Conservation (phyloP, 495 filamentous ascomycete genomes). For the Aspergillus affinis region DNA sequence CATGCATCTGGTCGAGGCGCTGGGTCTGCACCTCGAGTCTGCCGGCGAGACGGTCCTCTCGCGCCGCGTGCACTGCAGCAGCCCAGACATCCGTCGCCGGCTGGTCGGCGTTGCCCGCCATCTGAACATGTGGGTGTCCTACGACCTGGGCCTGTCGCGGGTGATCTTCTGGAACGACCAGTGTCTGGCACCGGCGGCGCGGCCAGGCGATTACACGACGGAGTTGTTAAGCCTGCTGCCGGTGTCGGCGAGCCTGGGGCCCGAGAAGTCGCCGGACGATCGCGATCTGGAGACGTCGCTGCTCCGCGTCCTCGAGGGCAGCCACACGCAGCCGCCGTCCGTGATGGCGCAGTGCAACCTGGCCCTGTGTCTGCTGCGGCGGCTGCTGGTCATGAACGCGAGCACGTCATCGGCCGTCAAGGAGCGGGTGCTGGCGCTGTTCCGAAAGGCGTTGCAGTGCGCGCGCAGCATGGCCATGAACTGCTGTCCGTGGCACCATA, state of each 20-base stretch:
- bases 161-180: conserved; percentile 35
- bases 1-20: conserved; percentile 53
- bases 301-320: conserved; percentile 23
- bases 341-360: conserved; percentile 48
- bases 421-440: conserved; percentile 26
- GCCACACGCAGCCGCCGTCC: conserved; percentile 36
- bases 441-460: conserved; percentile 28
- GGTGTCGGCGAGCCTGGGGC: conserved; percentile 35
- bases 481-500: conserved; percentile 51
- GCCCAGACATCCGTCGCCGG: conserved; percentile 35
- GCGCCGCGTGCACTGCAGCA: conserved; percentile 15
- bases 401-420: conserved; percentile 26
- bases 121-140: conserved; percentile 47
- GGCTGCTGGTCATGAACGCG: conserved; percentile 41
- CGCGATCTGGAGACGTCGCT: conserved; percentile 31
- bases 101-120: conserved; percentile 45
- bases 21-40: conserved; percentile 44
- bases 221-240: conserved; percentile 41
- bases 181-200: conserved; percentile 18
- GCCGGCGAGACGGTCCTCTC: conserved; percentile 16
- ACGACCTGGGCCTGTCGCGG: conserved; percentile 50
- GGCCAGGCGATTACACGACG: conserved; percentile 32
- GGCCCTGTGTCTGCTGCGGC: conserved; percentile 46
- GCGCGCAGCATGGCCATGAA: conserved; percentile 33
- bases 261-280: conserved; percentile 27